Conservation (phyloP, 2,329 filamentous ascomycete species). For the Beauveria varroae region DNA sequence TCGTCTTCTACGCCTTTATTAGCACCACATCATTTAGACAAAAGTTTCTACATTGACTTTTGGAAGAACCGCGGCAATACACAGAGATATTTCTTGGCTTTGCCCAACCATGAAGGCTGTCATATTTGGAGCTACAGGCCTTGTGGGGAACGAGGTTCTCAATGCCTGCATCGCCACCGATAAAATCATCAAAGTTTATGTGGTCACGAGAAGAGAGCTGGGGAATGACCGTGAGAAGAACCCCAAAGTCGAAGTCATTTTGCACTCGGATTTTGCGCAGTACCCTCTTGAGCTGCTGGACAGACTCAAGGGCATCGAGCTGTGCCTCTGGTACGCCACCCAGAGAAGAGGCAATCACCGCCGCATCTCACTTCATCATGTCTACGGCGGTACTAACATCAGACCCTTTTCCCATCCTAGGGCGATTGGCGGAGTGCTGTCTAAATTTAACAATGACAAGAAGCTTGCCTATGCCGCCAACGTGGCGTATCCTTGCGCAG, state of each 20-base stretch:
- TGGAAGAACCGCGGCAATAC: background rate
- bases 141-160: constrained; percentile 47
- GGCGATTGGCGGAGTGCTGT: constrained; percentile 36
- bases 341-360: background rate
- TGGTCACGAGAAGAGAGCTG: constrained; percentile 41
- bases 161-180: constrained; percentile 40
- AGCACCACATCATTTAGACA: too few species aligned
- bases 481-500: constrained; percentile 51
- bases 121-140: constrained; percentile 51
- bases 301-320: constrained; percentile 44
- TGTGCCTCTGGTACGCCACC: constrained; percentile 53
- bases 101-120: constrained; percentile 48
- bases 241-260: constrained; percentile 42
- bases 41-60: background rate
- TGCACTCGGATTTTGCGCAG: constrained; percentile 45
- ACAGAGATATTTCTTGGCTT: background rate
- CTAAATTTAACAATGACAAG: constrained; percentile 41
- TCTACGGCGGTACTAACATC: background rate
- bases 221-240: constrained; percentile 32
- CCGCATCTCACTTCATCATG: background rate
- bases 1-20: background rate
- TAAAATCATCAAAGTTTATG: constrained; percentile 42
- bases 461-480: constrained; percentile 41
- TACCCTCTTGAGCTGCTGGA: constrained; percentile 34
- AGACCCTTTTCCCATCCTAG: constrained; percentile 17